Base-by-base conservation (phyloP, 768 basidiomycete species). In the Cytidiella melzeri region DNA sequence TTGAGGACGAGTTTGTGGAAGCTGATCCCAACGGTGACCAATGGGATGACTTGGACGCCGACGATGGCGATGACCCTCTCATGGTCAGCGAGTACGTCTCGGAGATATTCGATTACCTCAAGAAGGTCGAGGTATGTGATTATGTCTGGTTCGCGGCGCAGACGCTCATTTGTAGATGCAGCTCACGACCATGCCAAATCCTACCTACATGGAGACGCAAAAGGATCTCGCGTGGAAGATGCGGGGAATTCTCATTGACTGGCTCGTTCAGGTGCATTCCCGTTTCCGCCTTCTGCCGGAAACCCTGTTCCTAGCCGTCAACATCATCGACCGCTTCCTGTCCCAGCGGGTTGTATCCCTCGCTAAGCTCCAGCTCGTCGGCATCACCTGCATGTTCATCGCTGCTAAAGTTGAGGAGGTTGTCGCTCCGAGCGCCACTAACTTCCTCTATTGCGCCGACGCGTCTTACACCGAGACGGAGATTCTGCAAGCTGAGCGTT, bases 61-160 rank as follows among this genome's bases (percentile, higher is more conserved):
- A 94, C 19, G 94, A 97, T 63, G 80, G 73, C 46, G 92, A 93
- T 43, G 95, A 99, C 61, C 96, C 95, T 12, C 74, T 91, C 52
- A 97, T 97, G 94, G 94, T 96, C 56, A 87, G 85, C 69, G 92
- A 97, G 67, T 99, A 99, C 61, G 94, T 96, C 44, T 73, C 73
- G 21, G 96, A 98, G 51, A 93, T 98, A 53, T 94, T 93, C 70
- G 72, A 86, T 49, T 98, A 99, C 69, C 77, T 97, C 70, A 88
- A 84, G 63, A 69, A 79, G 53, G 73, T 84, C 51, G 92, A 97
- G 80, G 93, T 93, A 61, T 41, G 73, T 43, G 36, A 53, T 25
- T 48, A 37, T 19, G 44, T 24, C 11, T 24, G 7, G 43, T 12
- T 15, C 15, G 28, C 13, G 24, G 65, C 26, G 59, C n/a, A 53